These are phyloP conservation scores for Chytriomyces sp. DNA, from an alignment of 192 early-diverging fungal species.

Conservation along the genomic window DNA sequence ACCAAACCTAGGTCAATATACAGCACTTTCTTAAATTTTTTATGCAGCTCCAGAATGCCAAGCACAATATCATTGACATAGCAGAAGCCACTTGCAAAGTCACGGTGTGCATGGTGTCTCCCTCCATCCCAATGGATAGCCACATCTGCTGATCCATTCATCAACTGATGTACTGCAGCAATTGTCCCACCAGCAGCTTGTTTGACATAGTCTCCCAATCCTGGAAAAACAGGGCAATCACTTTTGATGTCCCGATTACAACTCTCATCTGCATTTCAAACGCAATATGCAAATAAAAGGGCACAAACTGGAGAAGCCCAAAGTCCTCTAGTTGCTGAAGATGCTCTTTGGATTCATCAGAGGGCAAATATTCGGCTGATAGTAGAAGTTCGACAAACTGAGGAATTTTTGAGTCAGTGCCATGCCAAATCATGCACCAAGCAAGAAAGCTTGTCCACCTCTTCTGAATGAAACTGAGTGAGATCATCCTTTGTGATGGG, in stretches of 20 bases:
- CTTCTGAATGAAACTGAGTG: conserved; percentile 35
- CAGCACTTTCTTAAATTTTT: conserved; percentile 43
- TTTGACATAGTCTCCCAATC: conserved; percentile 28
- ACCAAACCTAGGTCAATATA: conserved; percentile 54
- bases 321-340: conserved; percentile 34
- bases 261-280: neutral
- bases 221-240: conserved; percentile 44
- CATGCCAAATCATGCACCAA: neutral
- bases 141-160: conserved; percentile 63
- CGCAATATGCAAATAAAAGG: neutral
- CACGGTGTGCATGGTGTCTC: conserved; percentile 71
- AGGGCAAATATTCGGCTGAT: conserved; percentile 1
- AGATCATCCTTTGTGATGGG: conserved; percentile 31
- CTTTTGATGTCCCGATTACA: conserved; percentile 1
- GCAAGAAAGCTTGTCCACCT: conserved; percentile 12
- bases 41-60: conserved; percentile 71
- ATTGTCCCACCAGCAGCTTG: conserved; percentile 41
- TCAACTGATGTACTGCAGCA: conserved; percentile 68
- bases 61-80: conserved; percentile 95
- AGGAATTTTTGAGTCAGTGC: neutral
- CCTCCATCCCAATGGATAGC: conserved; percentile 93
- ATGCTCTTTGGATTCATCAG: conserved; percentile 14
- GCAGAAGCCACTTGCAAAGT: conserved; percentile 92
- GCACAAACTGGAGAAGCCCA: conserved; percentile 39
- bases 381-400: conserved; percentile 25